phyloP scores from a whole-genome alignment of 805 yeast species.

The Candida loeiensis region DNA sequence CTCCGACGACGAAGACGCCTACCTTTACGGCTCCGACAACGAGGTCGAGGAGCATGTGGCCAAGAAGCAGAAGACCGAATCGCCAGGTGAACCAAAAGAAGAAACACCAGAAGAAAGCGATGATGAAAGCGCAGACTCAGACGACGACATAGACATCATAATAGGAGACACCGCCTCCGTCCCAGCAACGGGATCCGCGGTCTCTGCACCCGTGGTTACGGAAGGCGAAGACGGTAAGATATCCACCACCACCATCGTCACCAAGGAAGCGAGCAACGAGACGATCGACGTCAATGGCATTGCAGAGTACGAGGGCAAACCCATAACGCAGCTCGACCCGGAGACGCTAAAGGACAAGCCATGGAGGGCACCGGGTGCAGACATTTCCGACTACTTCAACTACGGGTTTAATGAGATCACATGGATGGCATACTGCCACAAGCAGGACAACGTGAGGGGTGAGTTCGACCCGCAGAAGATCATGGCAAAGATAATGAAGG shows the following conservation, averaged over 20 bases:
- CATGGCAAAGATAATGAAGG: slow-evolving; percentile 56
- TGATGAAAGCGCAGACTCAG: slow-evolving; percentile 41
- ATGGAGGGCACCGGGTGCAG: slow-evolving; percentile 98
- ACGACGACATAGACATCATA: slow-evolving; percentile 79
- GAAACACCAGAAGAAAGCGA: slow-evolving; percentile 23
- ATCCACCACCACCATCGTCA: slow-evolving; percentile 36
- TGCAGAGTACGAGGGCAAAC: slow-evolving; percentile 74
- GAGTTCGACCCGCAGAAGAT: slow-evolving; percentile 82
- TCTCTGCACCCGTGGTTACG: slow-evolving; percentile 27
- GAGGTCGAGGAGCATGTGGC: slow-evolving; percentile 23
- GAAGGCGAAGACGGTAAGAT: slow-evolving; percentile 22
- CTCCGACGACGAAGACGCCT: slow-evolving; percentile 65
- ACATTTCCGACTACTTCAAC: slow-evolving; percentile 89
- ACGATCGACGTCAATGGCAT: slow-evolving; percentile 65
- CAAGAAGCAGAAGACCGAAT: slow-evolving; percentile 32
- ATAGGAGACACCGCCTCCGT: slow-evolving; percentile 43
- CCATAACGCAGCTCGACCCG: slow-evolving; percentile 74
- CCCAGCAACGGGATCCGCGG: slow-evolving; percentile 10
- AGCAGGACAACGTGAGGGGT: slow-evolving; percentile 76
- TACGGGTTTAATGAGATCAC: slow-evolving; percentile 95
- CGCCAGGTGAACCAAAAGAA: slow-evolving; percentile 12
- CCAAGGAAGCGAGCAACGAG: slow-evolving; percentile 31
- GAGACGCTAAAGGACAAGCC: slow-evolving; percentile 90
- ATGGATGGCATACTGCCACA: slow-evolving; percentile 89
- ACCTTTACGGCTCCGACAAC: slow-evolving; percentile 57